These are phyloP conservation scores for Hypoxylon sp. DNA, from an alignment of 2,329 filamentous ascomycete species.

Conservation along the genomic window DNA sequence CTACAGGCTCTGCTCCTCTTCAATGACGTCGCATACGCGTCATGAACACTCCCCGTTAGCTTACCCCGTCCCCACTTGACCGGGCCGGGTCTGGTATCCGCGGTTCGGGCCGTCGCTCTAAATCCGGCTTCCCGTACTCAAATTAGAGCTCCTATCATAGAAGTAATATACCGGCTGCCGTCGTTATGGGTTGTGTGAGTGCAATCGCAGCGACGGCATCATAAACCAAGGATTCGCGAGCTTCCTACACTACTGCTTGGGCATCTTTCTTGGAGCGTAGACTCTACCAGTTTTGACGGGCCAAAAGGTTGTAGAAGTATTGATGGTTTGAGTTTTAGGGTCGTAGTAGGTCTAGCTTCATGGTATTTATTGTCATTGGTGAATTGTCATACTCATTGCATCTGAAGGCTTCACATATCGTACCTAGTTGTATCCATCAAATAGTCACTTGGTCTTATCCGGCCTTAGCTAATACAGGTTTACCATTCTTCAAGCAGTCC, in stretches of 20 bases:
- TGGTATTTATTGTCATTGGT: not conserved
- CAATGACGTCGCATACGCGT: constrained; percentile 36
- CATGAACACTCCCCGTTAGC: constrained; percentile 14
- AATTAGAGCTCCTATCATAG: too few relatives aligned
- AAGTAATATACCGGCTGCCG: not conserved
- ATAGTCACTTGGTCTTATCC: not conserved
- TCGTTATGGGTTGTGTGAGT: not conserved
- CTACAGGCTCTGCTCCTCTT: constrained; percentile 8
- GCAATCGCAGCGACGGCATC: not conserved
- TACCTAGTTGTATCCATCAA: not conserved
- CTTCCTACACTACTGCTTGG: too few relatives aligned
- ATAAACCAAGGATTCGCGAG: not conserved
- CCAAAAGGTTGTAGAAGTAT: not conserved
- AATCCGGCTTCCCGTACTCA: not conserved
- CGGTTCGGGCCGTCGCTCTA: not conserved
- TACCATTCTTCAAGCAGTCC: constrained; percentile 50
- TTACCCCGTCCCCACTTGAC: constrained; percentile 3
- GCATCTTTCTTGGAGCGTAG: not conserved
- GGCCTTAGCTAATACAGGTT: constrained; percentile 25
- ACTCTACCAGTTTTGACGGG: not conserved
- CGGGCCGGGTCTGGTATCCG: constrained; percentile 9
- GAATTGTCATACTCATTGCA: not conserved
- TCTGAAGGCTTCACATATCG: not conserved
- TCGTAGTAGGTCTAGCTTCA: not conserved
- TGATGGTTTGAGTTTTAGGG: not conserved